Evolutionary conservation across 2,329 filamentous ascomycete genomes (phyloP).

Genomic region (Sarocladium kiliense): DNA sequence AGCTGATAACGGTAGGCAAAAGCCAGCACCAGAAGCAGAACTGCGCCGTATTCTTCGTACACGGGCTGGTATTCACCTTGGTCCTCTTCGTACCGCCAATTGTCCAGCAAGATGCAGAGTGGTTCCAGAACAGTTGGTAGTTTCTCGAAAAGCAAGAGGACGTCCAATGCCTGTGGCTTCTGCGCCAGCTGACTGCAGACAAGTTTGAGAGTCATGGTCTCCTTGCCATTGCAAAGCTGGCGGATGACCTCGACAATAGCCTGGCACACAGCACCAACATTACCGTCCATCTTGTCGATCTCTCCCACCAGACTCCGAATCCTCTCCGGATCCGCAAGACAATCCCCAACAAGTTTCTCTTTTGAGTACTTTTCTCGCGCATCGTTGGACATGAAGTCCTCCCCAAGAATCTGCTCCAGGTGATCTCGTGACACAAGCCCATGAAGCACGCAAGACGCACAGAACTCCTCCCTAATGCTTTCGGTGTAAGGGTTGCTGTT

Average conservation of each 20-base stretch:
- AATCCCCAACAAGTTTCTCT: constrained; percentile 73
- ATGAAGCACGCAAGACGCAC: constrained; percentile 86
- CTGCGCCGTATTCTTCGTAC: constrained; percentile 79
- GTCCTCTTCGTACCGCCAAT: constrained; percentile 78
- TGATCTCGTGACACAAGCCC: constrained; percentile 73
- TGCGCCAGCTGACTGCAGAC: constrained; percentile 69
- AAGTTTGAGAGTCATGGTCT: constrained; percentile 74
- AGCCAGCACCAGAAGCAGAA: constrained; percentile 67
- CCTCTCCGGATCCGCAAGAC: constrained; percentile 68
- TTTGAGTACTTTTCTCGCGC: constrained; percentile 69
- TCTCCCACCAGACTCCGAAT: constrained; percentile 74
- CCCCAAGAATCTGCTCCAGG: constrained; percentile 75
- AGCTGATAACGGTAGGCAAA: constrained; percentile 73
- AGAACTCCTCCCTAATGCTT: constrained; percentile 65
- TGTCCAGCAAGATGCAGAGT: constrained; percentile 69
- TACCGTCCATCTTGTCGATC: constrained; percentile 85
- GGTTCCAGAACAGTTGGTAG: constrained; percentile 65
- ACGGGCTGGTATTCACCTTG: constrained; percentile 80
- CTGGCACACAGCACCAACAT: constrained; percentile 78
- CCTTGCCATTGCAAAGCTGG: constrained; percentile 64
- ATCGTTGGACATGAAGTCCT: constrained; percentile 75
- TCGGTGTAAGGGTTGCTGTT: constrained; percentile 53
- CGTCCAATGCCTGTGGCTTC: constrained; percentile 66
- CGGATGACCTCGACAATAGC: constrained; percentile 69
- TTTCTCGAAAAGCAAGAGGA: constrained; percentile 71